Conservation (phyloP, 2,329 filamentous ascomycete genomes). For the Pseudovirgaria hyperparasitica region DNA sequence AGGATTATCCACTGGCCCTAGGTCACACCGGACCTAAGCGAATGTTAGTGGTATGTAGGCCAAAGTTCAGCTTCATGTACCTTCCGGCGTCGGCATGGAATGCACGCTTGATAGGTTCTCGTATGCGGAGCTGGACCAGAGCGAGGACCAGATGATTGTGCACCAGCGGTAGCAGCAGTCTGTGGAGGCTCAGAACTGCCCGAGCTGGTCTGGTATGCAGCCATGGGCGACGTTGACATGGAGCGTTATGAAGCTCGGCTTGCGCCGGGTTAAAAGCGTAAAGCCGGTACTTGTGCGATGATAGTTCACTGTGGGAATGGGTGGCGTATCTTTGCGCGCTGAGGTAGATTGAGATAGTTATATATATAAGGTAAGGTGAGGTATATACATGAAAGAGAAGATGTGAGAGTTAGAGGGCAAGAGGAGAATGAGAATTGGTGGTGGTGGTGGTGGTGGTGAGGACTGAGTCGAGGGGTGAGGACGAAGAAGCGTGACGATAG, state of each 20-base stretch:
- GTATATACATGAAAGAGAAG: too few relatives aligned
- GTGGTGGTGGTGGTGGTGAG: too few relatives aligned
- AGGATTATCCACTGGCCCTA: constrained; percentile 76
- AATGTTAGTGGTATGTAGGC: constrained; percentile 27
- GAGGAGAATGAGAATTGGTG: too few relatives aligned
- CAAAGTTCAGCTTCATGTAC: neutral
- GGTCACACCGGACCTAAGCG: constrained; percentile 46
- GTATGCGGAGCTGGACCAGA: constrained; percentile 20
- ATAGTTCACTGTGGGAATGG: too few relatives aligned
- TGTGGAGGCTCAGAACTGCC: constrained; percentile 13
- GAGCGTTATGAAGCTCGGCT: constrained; percentile 9
- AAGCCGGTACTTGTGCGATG: too few relatives aligned
- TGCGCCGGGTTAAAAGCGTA: constrained; percentile 10
- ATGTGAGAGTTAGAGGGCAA: too few relatives aligned
- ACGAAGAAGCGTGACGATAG: too few relatives aligned
- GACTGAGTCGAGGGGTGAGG: too few relatives aligned
- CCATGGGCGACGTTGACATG: too few relatives aligned
- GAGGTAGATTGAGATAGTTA: too few relatives aligned
- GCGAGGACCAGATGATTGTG: neutral
- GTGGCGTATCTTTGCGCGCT: too few relatives aligned
- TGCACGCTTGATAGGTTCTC: constrained; percentile 33
- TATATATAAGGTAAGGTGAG: too few relatives aligned
- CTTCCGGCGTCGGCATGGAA: constrained; percentile 43
- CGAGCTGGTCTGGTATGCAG: constrained; percentile 9
- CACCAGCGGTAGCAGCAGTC: constrained; percentile 4